phyloP scores from a whole-genome alignment of 2,329 filamentous ascomycete species.

The Paraconiothyrium sp. region DNA sequence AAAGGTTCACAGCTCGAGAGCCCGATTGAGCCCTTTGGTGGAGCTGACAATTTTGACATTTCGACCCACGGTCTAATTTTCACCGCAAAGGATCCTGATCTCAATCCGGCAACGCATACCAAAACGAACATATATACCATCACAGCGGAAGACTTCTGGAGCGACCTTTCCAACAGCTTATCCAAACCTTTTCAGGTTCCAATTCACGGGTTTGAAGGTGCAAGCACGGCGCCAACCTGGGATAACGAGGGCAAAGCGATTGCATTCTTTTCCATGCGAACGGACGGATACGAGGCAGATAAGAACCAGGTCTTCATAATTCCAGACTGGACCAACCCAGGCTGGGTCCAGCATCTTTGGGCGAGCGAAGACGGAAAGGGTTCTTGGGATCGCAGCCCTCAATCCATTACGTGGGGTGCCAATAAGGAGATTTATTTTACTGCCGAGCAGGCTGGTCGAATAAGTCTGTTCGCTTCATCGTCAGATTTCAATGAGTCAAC shows the following conservation, averaged over 20 bases:
- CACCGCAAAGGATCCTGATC: slow-evolving; percentile 75
- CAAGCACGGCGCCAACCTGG: slow-evolving; percentile 74
- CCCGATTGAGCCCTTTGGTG: slow-evolving; percentile 82
- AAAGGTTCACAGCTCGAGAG: slow-evolving; percentile 67
- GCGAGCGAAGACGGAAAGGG: slow-evolving; percentile 70
- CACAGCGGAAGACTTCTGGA: slow-evolving; percentile 67
- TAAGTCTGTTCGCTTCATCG: slow-evolving; percentile 63
- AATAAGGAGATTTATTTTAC: slow-evolving; percentile 73
- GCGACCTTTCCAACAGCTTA: slow-evolving; percentile 23
- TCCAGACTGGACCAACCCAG: slow-evolving; percentile 66
- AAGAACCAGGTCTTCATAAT: slow-evolving; percentile 74
- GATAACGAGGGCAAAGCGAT: slow-evolving; percentile 75
- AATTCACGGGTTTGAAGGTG: slow-evolving; percentile 70
- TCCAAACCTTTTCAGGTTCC: slow-evolving; percentile 61
- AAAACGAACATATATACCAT: slow-evolving; percentile 83
- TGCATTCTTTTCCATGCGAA: slow-evolving; percentile 82
- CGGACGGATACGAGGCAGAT: slow-evolving; percentile 82
- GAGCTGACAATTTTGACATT: slow-evolving; percentile 81
- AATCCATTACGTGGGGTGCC: slow-evolving; percentile 59
- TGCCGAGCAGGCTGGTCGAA: slow-evolving; percentile 74
- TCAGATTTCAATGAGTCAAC: slow-evolving; percentile 10
- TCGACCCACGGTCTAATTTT: slow-evolving; percentile 73
- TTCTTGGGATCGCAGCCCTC: slow-evolving; percentile 65
- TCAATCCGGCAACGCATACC: slow-evolving; percentile 78
- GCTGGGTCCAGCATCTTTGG: slow-evolving; percentile 70